phyloP scores from a whole-genome alignment of 176 grass and related monocot species.

The Pontederia paniculata region DNA sequence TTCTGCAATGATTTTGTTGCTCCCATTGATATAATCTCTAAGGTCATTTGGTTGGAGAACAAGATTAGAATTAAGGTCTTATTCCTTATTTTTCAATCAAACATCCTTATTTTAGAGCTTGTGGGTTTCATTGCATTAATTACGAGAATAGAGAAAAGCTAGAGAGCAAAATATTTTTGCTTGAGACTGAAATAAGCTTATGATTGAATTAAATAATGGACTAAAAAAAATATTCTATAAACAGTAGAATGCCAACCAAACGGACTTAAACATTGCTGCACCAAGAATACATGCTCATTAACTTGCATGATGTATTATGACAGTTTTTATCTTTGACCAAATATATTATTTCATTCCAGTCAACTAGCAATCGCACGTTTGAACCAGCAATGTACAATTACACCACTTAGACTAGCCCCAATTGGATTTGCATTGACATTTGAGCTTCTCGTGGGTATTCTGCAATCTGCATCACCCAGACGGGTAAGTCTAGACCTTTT shows the following conservation, averaged over 20 bases:
- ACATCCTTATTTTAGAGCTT: too few relatives aligned
- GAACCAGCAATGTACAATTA: constrained; percentile 97
- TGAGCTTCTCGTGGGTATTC: constrained; percentile 66
- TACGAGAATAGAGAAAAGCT: too few relatives aligned
- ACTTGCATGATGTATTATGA: constrained; percentile 11
- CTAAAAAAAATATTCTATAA: too few relatives aligned
- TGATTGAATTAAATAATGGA: too few relatives aligned
- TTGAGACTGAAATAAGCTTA: too few relatives aligned
- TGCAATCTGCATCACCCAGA: constrained; percentile 89
- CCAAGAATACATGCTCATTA: constrained; percentile 6
- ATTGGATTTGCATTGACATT: constrained; percentile 62
- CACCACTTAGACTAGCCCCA: constrained; percentile 74
- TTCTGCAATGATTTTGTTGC: constrained; percentile 92
- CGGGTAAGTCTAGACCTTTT: constrained; percentile 42
- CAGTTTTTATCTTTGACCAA: neutral
- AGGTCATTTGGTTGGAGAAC: too few relatives aligned
- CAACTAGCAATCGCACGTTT: constrained; percentile 73
- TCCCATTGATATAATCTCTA: constrained; percentile 90
- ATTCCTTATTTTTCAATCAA: too few relatives aligned
- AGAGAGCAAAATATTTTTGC: too few relatives aligned
- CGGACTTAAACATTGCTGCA: too few relatives aligned
- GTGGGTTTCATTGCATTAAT: too few relatives aligned
- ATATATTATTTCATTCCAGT: constrained; percentile 33
- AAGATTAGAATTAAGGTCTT: too few relatives aligned
- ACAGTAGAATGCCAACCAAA: too few relatives aligned